These are phyloP conservation scores for Tranzscheliella williamsii DNA, from an alignment of 1,284 basidiomycete genomes.

Conservation along the genomic window DNA sequence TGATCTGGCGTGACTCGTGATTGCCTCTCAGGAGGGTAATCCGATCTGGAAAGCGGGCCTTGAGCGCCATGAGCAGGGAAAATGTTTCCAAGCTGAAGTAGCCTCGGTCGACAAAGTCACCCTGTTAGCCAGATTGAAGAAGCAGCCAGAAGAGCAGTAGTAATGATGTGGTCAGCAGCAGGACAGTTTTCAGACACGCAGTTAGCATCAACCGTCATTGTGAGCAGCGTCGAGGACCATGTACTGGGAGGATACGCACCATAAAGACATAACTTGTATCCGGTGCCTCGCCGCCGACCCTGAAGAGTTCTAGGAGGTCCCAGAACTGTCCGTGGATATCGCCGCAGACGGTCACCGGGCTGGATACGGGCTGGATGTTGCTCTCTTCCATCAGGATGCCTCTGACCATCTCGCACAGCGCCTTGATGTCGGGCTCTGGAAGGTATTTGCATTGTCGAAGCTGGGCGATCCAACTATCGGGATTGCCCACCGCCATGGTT, in stretches of 20 bases:
- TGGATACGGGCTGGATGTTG: slow-evolving; percentile 89
- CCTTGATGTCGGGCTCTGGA: slow-evolving; percentile 87
- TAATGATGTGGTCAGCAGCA: background rate
- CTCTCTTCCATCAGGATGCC: slow-evolving; percentile 87
- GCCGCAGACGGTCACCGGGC: slow-evolving; percentile 88
- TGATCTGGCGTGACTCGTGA: slow-evolving; percentile 94
- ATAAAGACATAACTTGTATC: slow-evolving; percentile 96
- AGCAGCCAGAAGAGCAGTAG: too few species aligned
- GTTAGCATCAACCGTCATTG: too few species aligned
- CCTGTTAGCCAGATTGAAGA: slow-evolving; percentile 67
- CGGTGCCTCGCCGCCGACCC: slow-evolving; percentile 84
- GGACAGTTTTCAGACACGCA: too few species aligned
- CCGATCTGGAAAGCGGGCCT: slow-evolving; percentile 89
- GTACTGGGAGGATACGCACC: slow-evolving; percentile 65
- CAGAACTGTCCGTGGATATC: slow-evolving; percentile 96
- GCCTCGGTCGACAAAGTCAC: slow-evolving; percentile 95
- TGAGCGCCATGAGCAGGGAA: slow-evolving; percentile 82
- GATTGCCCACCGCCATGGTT: slow-evolving; percentile 36
- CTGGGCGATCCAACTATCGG: slow-evolving; percentile 64
- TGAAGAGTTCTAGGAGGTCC: slow-evolving; percentile 86
- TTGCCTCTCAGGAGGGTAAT: slow-evolving; percentile 90
- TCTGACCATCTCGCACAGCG: slow-evolving; percentile 82
- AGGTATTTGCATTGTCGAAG: slow-evolving; percentile 82
- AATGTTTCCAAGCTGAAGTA: slow-evolving; percentile 97
- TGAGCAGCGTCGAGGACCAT: background rate